A percentile compares a stretch with the other conserved stretches of the same genome.
These are phyloP conservation scores for Colletotrichum viniferum DNA, from an alignment of 2,329 filamentous ascomycete genomes.

Conservation along the genomic window DNA sequence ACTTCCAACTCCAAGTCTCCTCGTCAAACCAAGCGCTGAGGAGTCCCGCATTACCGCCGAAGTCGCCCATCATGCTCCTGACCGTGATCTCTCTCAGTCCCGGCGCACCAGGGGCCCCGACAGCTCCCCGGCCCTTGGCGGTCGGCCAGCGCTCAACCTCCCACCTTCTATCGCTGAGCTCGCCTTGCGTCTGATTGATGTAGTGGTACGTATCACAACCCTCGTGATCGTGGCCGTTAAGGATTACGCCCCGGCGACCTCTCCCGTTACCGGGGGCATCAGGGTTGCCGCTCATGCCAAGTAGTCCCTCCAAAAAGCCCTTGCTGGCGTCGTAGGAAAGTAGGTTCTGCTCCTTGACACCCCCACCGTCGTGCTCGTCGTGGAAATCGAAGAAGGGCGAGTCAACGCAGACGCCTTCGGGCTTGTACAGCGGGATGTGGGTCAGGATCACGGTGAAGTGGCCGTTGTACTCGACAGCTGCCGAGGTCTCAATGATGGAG, in stretches of 20 bases:
- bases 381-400: constrained; percentile 84
- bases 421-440: constrained; percentile 89
- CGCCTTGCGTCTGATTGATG: constrained; percentile 64
- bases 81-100: constrained; percentile 90
- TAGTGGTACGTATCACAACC: constrained; percentile 92
- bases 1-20: constrained; percentile 74
- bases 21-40: constrained; percentile 89
- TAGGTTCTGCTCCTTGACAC: constrained; percentile 90
- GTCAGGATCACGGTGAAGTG: constrained; percentile 86
- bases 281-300: constrained; percentile 72
- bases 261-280: constrained; percentile 63
- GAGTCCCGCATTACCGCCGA: constrained; percentile 88
- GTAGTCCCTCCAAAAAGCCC: constrained; percentile 83
- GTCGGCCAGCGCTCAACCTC: constrained; percentile 53
- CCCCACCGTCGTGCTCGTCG: constrained; percentile 62
- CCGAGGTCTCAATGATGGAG: constrained; percentile 65
- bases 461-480: constrained; percentile 63
- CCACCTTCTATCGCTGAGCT: constrained; percentile 50
- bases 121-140: constrained; percentile 44
- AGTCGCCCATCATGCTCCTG: constrained; percentile 98
- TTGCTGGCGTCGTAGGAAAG: constrained; percentile 74
- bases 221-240: constrained; percentile 95
- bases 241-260: constrained; percentile 76
- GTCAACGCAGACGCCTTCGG: constrained; percentile 81
- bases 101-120: constrained; percentile 50